Percentiles rank a stretch among this genome's conserved stretches.
phyloP scores from a whole-genome alignment of 257 asterid species.

The Leptodermis oblonga region DNA sequence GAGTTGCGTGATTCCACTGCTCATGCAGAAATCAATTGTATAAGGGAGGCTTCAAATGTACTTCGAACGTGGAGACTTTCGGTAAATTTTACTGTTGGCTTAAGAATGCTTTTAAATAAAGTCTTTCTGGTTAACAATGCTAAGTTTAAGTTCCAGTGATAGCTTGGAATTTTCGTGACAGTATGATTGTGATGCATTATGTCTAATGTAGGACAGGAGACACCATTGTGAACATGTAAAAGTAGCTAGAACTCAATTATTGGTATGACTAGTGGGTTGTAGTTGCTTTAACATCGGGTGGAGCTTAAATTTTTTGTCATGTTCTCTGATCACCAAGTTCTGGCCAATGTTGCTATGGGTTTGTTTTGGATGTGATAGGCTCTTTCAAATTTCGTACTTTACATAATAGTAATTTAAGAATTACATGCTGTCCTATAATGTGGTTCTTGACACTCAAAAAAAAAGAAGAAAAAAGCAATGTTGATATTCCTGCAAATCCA shows the following conservation, averaged over 20 bases:
- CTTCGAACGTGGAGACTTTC: slow-evolving; percentile 94
- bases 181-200: slow-evolving; percentile 2
- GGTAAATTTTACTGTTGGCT: slow-evolving; percentile 35
- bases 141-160: background rate
- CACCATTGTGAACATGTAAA: background rate
- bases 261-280: background rate
- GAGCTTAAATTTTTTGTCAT: background rate
- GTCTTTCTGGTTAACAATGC: background rate
- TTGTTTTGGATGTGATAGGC: too few relatives aligned
- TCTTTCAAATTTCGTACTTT: background rate
- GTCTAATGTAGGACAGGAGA: background rate
- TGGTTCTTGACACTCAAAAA: background rate
- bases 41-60: slow-evolving; percentile 77
- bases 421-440: background rate
- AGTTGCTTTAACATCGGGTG: background rate
- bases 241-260: background rate
- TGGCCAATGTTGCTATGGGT: background rate
- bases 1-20: slow-evolving; percentile 96
- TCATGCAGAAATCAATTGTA: slow-evolving; percentile 97
- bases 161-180: background rate
- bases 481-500: background rate
- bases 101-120: slow-evolving; percentile 2
- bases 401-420: background rate
- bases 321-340: background rate
- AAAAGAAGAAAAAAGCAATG: too few relatives aligned